A percentile compares a stretch with the other conserved stretches of the same genome.
These are phyloP conservation scores for Saururus chinensis DNA, from an alignment of 164 flowering plant species.

Conservation along the genomic window DNA sequence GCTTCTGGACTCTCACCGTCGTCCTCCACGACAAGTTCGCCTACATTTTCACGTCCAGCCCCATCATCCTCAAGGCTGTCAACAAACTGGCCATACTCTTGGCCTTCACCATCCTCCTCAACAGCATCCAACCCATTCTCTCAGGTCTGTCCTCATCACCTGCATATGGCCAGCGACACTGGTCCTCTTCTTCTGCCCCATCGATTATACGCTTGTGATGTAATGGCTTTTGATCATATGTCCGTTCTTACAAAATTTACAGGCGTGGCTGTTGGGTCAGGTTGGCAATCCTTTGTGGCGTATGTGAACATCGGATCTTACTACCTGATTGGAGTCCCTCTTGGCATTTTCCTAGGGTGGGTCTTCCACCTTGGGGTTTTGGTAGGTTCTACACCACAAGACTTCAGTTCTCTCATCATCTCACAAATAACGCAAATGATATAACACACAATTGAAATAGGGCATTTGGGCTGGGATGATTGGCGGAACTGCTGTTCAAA, in stretches of 20 bases:
- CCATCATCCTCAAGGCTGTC: constrained; percentile 20
- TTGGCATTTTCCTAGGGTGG: constrained; percentile 39
- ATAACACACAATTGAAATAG: constrained; percentile 11
- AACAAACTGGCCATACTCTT: constrained; percentile 27
- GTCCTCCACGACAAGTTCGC: constrained; percentile 29
- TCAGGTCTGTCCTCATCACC: constrained; percentile 23
- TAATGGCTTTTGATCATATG: too few relatives aligned
- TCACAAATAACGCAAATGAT: too few relatives aligned
- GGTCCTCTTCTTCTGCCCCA: not conserved
- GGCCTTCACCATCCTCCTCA: constrained; percentile 47
- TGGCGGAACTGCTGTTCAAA: constrained; percentile 64
- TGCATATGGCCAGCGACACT: not conserved
- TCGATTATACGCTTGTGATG: too few relatives aligned
- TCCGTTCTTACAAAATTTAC: not conserved
- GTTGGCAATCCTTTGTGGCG: constrained; percentile 65
- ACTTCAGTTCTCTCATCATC: not conserved
- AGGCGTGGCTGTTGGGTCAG: constrained; percentile 81
- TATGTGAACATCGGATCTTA: constrained; percentile 53
- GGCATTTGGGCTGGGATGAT: constrained; percentile 83
- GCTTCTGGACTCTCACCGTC: constrained; percentile 26
- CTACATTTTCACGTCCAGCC: constrained; percentile 36
- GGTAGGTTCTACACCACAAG: constrained; percentile 18
- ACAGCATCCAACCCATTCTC: constrained; percentile 57
- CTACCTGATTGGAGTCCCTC: constrained; percentile 51
- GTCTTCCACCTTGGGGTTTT: constrained; percentile 29